Evolutionary conservation across 148 eudicot genomes (phyloP).

Genomic region (Silene conica): DNA sequence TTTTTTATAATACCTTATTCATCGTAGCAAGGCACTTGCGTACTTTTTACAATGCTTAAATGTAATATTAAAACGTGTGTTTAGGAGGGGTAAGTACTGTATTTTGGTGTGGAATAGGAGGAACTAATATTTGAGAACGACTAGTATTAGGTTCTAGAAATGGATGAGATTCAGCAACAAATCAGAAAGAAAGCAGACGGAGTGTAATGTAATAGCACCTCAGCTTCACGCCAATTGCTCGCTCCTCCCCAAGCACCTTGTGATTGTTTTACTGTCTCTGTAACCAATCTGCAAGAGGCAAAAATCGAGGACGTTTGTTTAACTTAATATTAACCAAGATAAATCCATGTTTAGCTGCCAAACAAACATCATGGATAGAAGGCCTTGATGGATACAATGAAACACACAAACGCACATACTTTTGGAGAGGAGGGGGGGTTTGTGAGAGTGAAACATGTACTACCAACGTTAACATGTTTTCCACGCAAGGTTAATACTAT

Average conservation of each 20-base stretch:
- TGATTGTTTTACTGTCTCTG: constrained; percentile 64
- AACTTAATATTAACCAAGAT: constrained; percentile 1
- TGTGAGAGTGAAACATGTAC: background rate
- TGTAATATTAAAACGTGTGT: background rate
- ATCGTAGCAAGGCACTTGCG: background rate
- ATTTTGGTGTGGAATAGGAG: background rate
- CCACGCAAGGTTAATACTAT: background rate
- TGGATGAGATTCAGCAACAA: background rate
- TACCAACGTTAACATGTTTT: background rate
- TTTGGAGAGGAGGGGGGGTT: no score
- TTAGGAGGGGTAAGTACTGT: background rate
- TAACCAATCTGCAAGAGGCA: constrained; percentile 51
- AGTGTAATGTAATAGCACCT: constrained; percentile 39
- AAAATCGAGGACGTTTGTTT: background rate
- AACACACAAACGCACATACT: no score
- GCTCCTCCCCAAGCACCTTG: constrained; percentile 67
- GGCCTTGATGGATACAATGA: no score
- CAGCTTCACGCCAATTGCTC: constrained; percentile 69
- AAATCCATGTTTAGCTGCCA: constrained; percentile 1
- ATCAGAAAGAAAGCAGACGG: background rate
- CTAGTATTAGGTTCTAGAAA: constrained; percentile 7
- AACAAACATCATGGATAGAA: background rate
- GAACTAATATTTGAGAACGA: no score
- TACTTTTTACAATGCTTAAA: background rate
- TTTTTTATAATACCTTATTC: background rate